Conservation (phyloP, 2,329 filamentous ascomycete species). For the Talaromyces funiculosus region DNA sequence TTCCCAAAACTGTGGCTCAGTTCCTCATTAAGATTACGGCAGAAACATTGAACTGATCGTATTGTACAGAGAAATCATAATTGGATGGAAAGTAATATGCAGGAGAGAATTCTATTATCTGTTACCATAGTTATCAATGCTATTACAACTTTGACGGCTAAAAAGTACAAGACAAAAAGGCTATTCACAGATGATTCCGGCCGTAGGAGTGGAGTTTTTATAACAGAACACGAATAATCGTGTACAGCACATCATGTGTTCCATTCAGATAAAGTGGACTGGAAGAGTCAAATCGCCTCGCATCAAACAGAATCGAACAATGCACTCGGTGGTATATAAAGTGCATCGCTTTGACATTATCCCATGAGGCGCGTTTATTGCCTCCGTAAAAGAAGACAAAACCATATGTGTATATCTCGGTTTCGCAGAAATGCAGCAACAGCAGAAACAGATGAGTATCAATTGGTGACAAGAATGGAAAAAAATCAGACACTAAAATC, state of each 20-base stretch:
- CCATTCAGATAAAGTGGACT: slow-evolving; percentile 14
- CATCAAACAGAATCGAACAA: not conserved
- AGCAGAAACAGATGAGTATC: slow-evolving; percentile 15
- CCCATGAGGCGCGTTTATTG: slow-evolving; percentile 21
- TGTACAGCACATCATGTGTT: slow-evolving; percentile 22
- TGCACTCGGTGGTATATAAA: slow-evolving; percentile 16
- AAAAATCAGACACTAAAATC: slow-evolving; percentile 18
- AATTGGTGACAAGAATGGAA: slow-evolving; percentile 11
- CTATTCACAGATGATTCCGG: not conserved
- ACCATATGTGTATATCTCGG: slow-evolving; percentile 11
- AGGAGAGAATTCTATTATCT: too few relatives aligned
- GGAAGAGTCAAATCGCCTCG: not conserved
- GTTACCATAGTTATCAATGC: not conserved
- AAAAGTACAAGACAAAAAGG: slow-evolving; percentile 6
- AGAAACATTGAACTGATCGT: too few relatives aligned
- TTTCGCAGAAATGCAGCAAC: slow-evolving; percentile 12
- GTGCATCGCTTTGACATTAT: slow-evolving; percentile 14
- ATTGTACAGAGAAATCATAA: too few relatives aligned
- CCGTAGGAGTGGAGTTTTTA: not conserved
- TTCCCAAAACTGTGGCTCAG: not conserved
- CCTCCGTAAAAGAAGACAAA: slow-evolving; percentile 14
- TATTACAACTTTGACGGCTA: not conserved
- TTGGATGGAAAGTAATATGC: too few relatives aligned
- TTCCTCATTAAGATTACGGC: too few relatives aligned
- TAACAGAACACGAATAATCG: slow-evolving; percentile 17